These are phyloP conservation scores for Anthracocystis setariae DNA, from an alignment of 1,284 basidiomycete species.

Conservation along the genomic window DNA sequence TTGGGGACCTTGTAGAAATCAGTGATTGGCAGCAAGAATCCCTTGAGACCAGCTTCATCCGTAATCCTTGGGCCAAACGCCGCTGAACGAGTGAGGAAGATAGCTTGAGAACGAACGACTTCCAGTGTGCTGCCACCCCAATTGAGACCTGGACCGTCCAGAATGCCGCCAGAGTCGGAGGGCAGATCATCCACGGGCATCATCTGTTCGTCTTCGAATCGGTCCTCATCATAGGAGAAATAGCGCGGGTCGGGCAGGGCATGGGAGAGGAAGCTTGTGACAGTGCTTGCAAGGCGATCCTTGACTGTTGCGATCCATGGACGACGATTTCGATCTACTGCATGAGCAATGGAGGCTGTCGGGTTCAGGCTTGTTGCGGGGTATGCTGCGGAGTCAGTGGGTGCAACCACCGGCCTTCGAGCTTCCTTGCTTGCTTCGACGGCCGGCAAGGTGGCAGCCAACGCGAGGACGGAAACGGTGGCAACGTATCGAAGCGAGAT, in stretches of 20 bases:
- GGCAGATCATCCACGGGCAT: constrained; percentile 21
- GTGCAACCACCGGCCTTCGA: neutral
- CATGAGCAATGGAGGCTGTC: constrained; percentile 26
- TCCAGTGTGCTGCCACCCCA: constrained; percentile 61
- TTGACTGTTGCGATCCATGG: constrained; percentile 39
- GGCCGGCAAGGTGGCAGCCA: constrained; percentile 14
- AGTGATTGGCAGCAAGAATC: constrained; percentile 56
- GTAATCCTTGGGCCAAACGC: constrained; percentile 62
- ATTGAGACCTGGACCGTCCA: constrained; percentile 45
- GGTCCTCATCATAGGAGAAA: constrained; percentile 44
- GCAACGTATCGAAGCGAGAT: constrained; percentile 18
- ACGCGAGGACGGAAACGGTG: constrained; percentile 24
- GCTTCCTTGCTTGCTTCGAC: constrained; percentile 11
- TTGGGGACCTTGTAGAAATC: constrained; percentile 53
- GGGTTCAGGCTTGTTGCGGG: constrained; percentile 18
- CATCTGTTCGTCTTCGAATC: constrained; percentile 25
- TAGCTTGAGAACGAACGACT: constrained; percentile 59
- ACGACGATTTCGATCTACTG: constrained; percentile 23
- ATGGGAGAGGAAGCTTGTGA: constrained; percentile 34
- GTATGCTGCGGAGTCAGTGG: neutral
- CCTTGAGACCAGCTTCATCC: constrained; percentile 53
- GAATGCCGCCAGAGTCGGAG: constrained; percentile 35
- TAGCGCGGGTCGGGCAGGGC: constrained; percentile 45
- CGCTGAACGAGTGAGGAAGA: constrained; percentile 62
- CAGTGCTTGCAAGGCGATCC: constrained; percentile 22